phyloP scores from a whole-genome alignment of 192 early-diverging fungal genomes.

The Backusella mclennaniae region DNA sequence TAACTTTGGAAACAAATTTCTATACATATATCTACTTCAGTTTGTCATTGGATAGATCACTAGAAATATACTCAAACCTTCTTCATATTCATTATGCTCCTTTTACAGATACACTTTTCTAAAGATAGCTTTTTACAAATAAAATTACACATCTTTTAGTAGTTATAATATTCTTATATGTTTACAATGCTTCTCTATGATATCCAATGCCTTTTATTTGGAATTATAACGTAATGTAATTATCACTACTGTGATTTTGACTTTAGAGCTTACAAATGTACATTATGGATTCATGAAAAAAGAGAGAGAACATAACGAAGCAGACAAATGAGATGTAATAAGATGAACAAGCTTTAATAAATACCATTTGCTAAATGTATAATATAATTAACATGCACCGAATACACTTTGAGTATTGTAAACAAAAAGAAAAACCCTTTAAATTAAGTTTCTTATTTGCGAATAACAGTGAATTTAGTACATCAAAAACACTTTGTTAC shows the following conservation, averaged over 20 bases:
- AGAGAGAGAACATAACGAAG: neutral
- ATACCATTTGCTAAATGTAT: neutral
- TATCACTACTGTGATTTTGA: neutral
- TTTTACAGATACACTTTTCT: neutral
- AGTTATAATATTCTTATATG: neutral
- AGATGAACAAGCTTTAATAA: neutral
- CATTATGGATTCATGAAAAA: neutral
- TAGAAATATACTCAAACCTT: too few relatives aligned
- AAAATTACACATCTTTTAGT: neutral
- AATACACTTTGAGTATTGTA: neutral
- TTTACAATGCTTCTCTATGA: neutral
- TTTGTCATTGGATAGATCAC: too few relatives aligned
- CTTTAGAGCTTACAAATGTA: neutral
- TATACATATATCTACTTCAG: neutral
- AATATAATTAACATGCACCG: neutral
- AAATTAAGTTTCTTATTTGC: neutral
- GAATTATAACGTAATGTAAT: neutral
- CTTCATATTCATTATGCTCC: neutral
- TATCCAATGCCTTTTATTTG: neutral
- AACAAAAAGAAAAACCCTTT: neutral
- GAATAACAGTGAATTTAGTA: neutral
- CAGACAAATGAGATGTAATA: neutral
- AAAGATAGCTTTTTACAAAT: neutral
- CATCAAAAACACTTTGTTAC: neutral
- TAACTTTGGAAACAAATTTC: neutral